Base-by-base conservation (phyloP, 2,329 filamentous ascomycete genomes). In the Xylaria sp. region DNA sequence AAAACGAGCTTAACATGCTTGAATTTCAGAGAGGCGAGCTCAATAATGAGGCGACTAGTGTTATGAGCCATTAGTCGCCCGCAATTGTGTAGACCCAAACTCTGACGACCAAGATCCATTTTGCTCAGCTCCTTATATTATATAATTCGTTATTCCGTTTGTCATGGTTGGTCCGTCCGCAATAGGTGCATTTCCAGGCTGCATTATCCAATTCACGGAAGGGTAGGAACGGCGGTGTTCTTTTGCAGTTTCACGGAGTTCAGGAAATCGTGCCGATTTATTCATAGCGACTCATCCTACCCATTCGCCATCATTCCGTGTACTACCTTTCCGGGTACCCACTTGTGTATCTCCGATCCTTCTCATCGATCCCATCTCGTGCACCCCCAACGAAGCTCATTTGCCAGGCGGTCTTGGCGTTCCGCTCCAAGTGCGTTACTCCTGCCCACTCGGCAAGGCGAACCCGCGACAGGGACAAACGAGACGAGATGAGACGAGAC, bases 1-100 rank as follows among this genome's bases (percentile, higher is more conserved):
- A 76, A 60, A 78, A 78, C 54, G 77, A 78, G 69, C 71, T 74
- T 69, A 75, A 76, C 11, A 73, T 74, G 73, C 72, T 74, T 54
- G 74, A 73, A 58, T 73, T 73, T 58, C 72, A 76, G 62, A 67
- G 67, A 60, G 70, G 72, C 61, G 71, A 75, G 54, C 69, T 72
- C 43, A 72, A 69, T 53, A 69, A 64, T 54, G 64, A 72, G 56
- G 38, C 66, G 35, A 57, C 62, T 9, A 70, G 69, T 52, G 70
- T 72, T 31, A 61, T 74, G 68, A 73, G 70, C 58, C 72, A 74
- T 55, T 73, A 66, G 56, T 17, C n/a, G 38, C 33, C 37, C 8
- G 19, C 35, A 27, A 29, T 15, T 37, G 8, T 25, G 48, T 47
- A 58, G 37, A 41, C 46, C 25, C 58, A 48, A n/a, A 44, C 25